A percentile compares a stretch with the other conserved stretches of the same genome.
phyloP scores from a whole-genome alignment of 371 early-diverging fungal species.

The Circinella minor region DNA sequence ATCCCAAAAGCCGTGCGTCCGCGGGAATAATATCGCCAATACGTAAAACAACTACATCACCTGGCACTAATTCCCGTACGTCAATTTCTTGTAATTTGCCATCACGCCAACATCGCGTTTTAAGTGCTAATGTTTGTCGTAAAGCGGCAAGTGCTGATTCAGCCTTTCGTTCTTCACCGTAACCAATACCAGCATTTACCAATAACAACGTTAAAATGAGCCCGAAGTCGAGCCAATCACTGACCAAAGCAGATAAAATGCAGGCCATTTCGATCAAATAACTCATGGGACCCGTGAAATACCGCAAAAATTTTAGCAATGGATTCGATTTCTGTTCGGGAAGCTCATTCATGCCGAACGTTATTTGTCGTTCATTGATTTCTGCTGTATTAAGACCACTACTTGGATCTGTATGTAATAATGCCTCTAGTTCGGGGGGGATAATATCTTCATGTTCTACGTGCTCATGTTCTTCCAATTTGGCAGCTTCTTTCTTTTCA shows the following conservation, averaged over 20 bases:
- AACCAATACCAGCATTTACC: constrained; percentile 91
- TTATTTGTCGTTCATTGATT: constrained; percentile 58
- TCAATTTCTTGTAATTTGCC: constrained; percentile 79
- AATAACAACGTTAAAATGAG: constrained; percentile 82
- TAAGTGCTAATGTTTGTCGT: constrained; percentile 86
- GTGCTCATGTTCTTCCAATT: constrained; percentile 64
- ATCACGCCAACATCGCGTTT: constrained; percentile 79
- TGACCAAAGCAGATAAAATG: constrained; percentile 73
- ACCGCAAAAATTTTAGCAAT: constrained; percentile 82
- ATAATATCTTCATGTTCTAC: constrained; percentile 72
- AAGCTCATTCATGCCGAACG: constrained; percentile 73
- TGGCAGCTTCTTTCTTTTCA: constrained; percentile 8
- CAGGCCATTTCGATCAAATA: constrained; percentile 84
- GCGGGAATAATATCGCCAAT: constrained; percentile 96
- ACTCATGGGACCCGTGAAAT: constrained; percentile 90
- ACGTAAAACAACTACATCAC: constrained; percentile 88
- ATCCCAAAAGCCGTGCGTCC: constrained; percentile 83
- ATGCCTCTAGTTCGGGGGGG: constrained; percentile 70
- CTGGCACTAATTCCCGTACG: constrained; percentile 77
- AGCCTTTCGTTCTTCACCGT: constrained; percentile 87
- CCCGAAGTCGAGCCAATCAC: constrained; percentile 87
- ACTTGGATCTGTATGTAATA: constrained; percentile 69
- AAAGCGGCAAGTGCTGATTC: constrained; percentile 91
- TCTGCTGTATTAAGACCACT: constrained; percentile 62
- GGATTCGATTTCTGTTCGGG: constrained; percentile 83